Base-by-base conservation (phyloP, 2,329 filamentous ascomycete genomes). In the Apiospora hydei region DNA sequence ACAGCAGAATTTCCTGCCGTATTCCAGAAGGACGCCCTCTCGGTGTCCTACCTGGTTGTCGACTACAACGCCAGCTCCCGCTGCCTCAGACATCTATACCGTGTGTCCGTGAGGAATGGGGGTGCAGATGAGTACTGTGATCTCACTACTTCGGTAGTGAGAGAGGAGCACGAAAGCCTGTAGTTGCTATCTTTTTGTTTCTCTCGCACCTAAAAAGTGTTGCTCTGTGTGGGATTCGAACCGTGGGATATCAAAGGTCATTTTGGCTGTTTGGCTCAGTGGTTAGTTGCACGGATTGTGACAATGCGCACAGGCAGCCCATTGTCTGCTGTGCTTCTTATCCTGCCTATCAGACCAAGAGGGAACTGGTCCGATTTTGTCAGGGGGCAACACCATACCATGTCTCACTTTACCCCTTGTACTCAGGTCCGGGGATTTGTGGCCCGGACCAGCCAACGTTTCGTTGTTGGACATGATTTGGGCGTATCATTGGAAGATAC, bases 381-480 rank as follows among this genome's bases (percentile, higher is more conserved):
- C 57, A 38, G 41, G 34, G 34, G 34, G 53, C 18, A 18, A 64
- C 34, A 41, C 57, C 41, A 41, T 30, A n/a, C 57, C 4, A 64
- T 64, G 57, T 64, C 57, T 64, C 57, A 64, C 57, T 49, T 64
- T 64, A 41, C 57, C 57, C 34, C 30, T 64, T 64, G 57, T 64
- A 64, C 34, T 64, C 57, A n/a, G 34, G 21, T n/a, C 30, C 57
- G 57, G 34, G n/a, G 18, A 64, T 64, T 61, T 61, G 53, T 61
- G 53, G 30, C 53, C 30, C 30, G 53, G 30, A 61, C 21, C 16
- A 18, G 30, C 18, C 26, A 61, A 61, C 53, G 30, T 49, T 49
- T 49, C 30, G 10, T 61, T 34, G 30, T 61, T 61, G 30, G 24
- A 53, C 24, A 26, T 53, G 51, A 18, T 2, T n/a, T 49, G 46